Evolutionary conservation across 23 red algal species (phyloP), one percentile per base, ranked within the genome.

Genomic region (Gracilaria domingensis): DNA sequence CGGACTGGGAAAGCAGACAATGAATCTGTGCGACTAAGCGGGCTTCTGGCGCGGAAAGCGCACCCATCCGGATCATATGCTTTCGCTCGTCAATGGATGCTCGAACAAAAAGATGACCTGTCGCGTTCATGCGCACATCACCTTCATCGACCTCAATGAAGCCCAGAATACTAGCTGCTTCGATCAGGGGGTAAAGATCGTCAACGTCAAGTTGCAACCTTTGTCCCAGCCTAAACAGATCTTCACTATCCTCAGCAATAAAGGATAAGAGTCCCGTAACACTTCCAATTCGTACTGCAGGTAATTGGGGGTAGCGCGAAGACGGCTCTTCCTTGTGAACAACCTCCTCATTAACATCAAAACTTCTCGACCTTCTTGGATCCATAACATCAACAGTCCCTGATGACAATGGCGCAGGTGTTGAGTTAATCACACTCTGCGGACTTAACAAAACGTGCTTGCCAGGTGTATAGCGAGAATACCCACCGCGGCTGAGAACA

Each of bases 151-250:
- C 44, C 58, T 82, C 61, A 39, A 99, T 75, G 29, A 99, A 86
- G 75, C 89, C 95, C 12, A 99, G 80, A 67, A 99, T 93, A 66
- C 92, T 93, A 13, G 91, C 93, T 16, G 97, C 97, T 44, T 99
- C 97, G 32, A 99, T 88, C 42, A 99, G 89, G 12, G 97, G 97
- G 72, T 96, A 96, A 21, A 99, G 80, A 37, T 95, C 97, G 55
- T 99, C 93, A 36, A 99, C 94, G 87, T 99, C 97, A n/a, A 99
- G 93, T 60, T 99, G 97, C 65, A 99, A 69, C 25, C 89, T 71
- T 82, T 99, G 94, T 25, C 94, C 97, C 12, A 99, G 67, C 5
- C 78, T 60, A 38, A 77, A 99, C 26, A 99, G 82, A 90, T 99
- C 97, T 18, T 50, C 81, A 18, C 48, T 55, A 37, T 95, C 94